Base-by-base conservation (phyloP, 768 basidiomycete genomes). In the Podaxis carcinomalis region DNA sequence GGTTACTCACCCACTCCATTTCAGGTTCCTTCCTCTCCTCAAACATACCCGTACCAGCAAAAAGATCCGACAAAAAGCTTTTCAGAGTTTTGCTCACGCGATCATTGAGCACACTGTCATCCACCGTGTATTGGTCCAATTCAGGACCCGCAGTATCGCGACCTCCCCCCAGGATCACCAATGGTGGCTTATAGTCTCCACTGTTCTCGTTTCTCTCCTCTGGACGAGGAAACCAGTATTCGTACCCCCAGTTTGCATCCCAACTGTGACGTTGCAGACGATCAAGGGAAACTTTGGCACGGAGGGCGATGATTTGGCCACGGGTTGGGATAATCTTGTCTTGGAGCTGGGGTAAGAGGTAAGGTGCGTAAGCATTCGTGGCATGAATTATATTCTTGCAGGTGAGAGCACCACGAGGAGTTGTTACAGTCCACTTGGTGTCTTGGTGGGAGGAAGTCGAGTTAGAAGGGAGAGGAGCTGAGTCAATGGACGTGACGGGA, bases 151-250 rank as follows among this genome's bases (percentile, higher is more conserved):
- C 69, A 0, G 68, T 67, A 50, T 82, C 79, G 16, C 90, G 77
- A 7, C 76, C 88, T 5, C 91, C 93, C 6, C 92, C 92, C 0
- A 95, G 70, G 46, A 93, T 86, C 40, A 93, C 74, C 21, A 91
- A 71, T 0, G 90, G 88, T 36, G 59, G 59, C 3, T 72, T 68
- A 36, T 77, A 73, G 7, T 69, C 68, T 4, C 66, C 66, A 2
- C 64, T 56, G 10, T 69, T 53, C 11, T 52, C 53, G 6, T 37
- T 6, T 32, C 60, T 60, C 49, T 61, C 56, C 68, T 62, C 42
- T 0, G 84, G 84, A 13, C 92, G 80, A n/a, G 90, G 87, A 68
- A 94, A 92, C 89, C 89, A 93, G 69, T 93, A 94, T 65, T 91
- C 88, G 67, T 75, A 81, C 0, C 82, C 83, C 63, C 82, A 75